These are phyloP conservation scores for Spizellomyces sp. DNA, from an alignment of 192 early-diverging fungal species.

Conservation along the genomic window DNA sequence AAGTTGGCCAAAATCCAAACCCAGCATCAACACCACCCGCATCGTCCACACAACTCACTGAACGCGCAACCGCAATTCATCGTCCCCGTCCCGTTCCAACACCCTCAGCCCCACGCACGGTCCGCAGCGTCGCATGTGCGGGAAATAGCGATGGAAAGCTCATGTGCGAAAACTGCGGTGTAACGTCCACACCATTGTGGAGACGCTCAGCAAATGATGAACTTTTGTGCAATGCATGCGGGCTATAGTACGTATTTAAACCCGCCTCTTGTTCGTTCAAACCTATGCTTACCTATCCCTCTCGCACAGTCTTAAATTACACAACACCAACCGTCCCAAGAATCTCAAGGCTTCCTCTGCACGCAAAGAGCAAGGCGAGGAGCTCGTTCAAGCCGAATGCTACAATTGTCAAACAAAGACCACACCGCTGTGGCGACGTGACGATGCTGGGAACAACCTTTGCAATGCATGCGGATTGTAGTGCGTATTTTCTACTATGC, in stretches of 20 bases:
- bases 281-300: too few relatives aligned
- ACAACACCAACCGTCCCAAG: slow-evolving; percentile 38
- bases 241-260: slow-evolving; percentile 15
- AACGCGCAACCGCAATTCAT: background rate
- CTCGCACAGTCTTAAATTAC: slow-evolving; percentile 27
- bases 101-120: background rate
- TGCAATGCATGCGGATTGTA: slow-evolving; percentile 97
- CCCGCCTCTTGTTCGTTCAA: too few relatives aligned
- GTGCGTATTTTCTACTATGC: background rate
- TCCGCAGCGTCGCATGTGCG: background rate
- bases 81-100: background rate
- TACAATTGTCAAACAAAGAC: slow-evolving; percentile 79
- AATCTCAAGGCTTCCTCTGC: slow-evolving; percentile 20
- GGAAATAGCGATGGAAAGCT: slow-evolving; percentile 23
- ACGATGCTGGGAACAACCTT: slow-evolving; percentile 79
- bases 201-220: slow-evolving; percentile 22
- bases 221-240: slow-evolving; percentile 42
- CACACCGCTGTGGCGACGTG: slow-evolving; percentile 86
- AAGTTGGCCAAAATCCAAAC: background rate
- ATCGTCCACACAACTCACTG: background rate
- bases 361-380: slow-evolving; percentile 15
- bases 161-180: slow-evolving; percentile 36
- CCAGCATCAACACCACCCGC: background rate
- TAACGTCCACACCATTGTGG: slow-evolving; percentile 41
- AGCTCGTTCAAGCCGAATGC: slow-evolving; percentile 49